These are phyloP conservation scores for Candida stauntonica DNA, from an alignment of 805 yeast genomes.

Conservation along the genomic window DNA sequence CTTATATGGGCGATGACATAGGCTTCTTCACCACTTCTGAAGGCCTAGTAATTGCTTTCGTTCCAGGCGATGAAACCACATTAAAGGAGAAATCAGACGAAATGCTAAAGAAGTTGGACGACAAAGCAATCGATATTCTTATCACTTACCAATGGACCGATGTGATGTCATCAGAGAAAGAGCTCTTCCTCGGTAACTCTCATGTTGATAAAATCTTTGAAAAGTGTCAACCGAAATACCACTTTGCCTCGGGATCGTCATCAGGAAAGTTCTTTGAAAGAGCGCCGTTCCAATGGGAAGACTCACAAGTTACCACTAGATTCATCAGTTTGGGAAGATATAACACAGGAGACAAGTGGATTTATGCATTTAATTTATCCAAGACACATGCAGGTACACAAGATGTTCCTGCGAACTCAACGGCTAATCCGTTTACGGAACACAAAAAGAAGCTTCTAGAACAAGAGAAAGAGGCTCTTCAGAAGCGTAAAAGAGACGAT, in stretches of 20 bases:
- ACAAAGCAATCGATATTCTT: conserved; percentile 46
- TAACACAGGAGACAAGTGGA: conserved; percentile 60
- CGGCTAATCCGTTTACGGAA: conserved; percentile 31
- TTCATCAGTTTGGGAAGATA: conserved; percentile 62
- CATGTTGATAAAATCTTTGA: conserved; percentile 44
- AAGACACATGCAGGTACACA: conserved; percentile 24
- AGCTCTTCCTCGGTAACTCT: conserved; percentile 41
- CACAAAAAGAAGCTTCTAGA: conserved; percentile 2
- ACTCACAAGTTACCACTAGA: conserved; percentile 42
- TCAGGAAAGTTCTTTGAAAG: conserved; percentile 49
- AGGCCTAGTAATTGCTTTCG: conserved; percentile 46
- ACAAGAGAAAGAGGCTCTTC: conserved; percentile 4
- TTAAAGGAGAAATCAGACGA: conserved; percentile 25
- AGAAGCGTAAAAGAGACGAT: conserved; percentile 7
- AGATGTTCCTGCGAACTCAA: conserved; percentile 24
- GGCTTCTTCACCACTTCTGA: conserved; percentile 38
- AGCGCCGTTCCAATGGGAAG: conserved; percentile 54
- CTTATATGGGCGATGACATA: conserved; percentile 23
- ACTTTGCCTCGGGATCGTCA: conserved; percentile 53
- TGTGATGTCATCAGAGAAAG: conserved; percentile 41
- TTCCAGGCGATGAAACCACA: conserved; percentile 30
- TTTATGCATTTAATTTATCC: conserved; percentile 61
- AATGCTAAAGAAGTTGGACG: conserved; percentile 21
- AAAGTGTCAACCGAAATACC: conserved; percentile 55
- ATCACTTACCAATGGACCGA: conserved; percentile 60